Evolutionary conservation across 768 basidiomycete species (phyloP).

Genomic region (Austroboletus festivus): DNA sequence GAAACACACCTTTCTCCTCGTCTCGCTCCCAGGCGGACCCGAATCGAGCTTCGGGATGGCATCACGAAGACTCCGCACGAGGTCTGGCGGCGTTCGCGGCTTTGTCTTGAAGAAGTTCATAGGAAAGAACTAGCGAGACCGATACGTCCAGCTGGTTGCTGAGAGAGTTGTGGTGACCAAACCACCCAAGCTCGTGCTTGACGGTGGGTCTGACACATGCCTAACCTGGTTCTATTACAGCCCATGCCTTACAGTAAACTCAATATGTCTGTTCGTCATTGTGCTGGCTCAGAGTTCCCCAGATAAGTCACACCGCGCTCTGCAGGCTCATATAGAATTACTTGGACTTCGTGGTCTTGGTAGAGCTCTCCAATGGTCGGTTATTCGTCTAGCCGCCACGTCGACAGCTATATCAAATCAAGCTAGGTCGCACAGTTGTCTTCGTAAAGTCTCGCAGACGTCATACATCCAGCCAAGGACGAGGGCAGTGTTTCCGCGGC

Average conservation of each 20-base stretch:
- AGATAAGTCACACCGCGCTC: constrained; percentile 1
- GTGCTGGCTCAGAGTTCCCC: constrained; percentile 1
- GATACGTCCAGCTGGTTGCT: background rate
- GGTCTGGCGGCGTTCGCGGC: constrained; percentile 81
- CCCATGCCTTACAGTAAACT: constrained; percentile 7
- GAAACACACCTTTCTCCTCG: constrained; percentile 75
- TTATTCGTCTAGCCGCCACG: too few relatives aligned
- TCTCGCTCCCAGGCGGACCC: constrained; percentile 71
- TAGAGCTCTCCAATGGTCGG: too few relatives aligned
- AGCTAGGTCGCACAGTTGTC: background rate
- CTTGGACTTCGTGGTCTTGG: too few relatives aligned
- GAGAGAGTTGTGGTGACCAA: background rate
- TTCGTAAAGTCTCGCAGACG: background rate
- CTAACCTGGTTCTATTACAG: constrained; percentile 10
- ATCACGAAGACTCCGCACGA: constrained; percentile 79
- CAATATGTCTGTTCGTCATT: constrained; percentile 2
- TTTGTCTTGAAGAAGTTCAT: constrained; percentile 99
- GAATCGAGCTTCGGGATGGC: constrained; percentile 73
- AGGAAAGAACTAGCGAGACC: constrained; percentile 1
- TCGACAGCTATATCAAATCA: too few relatives aligned
- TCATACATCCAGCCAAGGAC: background rate
- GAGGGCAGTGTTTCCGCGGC: background rate
- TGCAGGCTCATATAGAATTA: background rate
- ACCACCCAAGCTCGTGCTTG: background rate
- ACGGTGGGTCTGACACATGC: constrained; percentile 16